phyloP scores from a whole-genome alignment of 306 rosid species.

The Hippophae gyantsensis region DNA sequence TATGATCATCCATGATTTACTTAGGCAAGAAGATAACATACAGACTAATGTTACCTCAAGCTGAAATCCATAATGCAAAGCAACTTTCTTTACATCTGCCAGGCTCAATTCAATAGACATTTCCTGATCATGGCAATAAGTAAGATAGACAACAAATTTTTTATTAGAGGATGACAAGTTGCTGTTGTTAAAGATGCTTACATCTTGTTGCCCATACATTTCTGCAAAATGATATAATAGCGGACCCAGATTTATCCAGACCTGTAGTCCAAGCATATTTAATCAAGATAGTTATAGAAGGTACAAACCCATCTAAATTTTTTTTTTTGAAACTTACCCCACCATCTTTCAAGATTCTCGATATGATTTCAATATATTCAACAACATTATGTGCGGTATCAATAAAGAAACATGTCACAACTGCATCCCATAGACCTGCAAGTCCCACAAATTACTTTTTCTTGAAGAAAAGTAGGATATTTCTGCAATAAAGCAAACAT shows the following conservation, averaged over 20 bases:
- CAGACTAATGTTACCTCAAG: slow-evolving; percentile 51
- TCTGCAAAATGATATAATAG: slow-evolving; percentile 92
- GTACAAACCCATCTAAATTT: too few species aligned
- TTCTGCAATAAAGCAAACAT: too few species aligned
- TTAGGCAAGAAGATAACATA: slow-evolving; percentile 1
- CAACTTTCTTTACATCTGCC: slow-evolving; percentile 76
- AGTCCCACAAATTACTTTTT: slow-evolving; percentile 14
- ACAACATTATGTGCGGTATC: slow-evolving; percentile 90
- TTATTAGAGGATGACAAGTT: not conserved
- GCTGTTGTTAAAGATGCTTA: slow-evolving; percentile 25
- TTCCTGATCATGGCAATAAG: slow-evolving; percentile 37
- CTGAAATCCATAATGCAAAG: slow-evolving; percentile 67
- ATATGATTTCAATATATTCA: slow-evolving; percentile 84
- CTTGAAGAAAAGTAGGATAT: too few species aligned
- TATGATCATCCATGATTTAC: slow-evolving; percentile 1
- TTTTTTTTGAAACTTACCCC: slow-evolving; percentile 55
- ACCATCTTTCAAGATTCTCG: slow-evolving; percentile 73
- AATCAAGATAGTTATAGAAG: not conserved
- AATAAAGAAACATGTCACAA: slow-evolving; percentile 90
- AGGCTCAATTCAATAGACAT: slow-evolving; percentile 90
- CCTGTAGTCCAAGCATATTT: slow-evolving; percentile 36
- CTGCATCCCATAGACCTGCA: slow-evolving; percentile 94
- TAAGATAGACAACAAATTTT: not conserved
- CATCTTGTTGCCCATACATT: slow-evolving; percentile 82
- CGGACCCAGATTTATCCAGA: slow-evolving; percentile 97